Base-by-base conservation (phyloP, 441 rosid species). In the Euphorbia celastroides region DNA sequence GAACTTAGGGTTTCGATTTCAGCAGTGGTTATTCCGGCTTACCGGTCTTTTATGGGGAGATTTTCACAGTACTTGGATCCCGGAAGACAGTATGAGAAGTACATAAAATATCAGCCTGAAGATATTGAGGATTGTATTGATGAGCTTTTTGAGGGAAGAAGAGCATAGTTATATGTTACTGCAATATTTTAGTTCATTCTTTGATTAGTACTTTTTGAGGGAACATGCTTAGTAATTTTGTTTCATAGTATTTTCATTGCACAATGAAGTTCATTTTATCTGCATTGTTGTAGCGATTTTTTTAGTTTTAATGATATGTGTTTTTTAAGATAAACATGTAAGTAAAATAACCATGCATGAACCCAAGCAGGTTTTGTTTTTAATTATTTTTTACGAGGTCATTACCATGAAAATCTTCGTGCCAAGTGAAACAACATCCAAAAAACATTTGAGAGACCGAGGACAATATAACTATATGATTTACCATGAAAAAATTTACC, bases 1-100 rank as follows among this genome's bases (percentile, higher is more conserved):
- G 99, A 93, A 84, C 87, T 93, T 14, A 75, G 99, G 74, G 88
- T 91, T n/a, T 91, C 97, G 0, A 84, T 93, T 69, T 72, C 89
- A 0, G 88, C 92, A 0, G 82, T 94, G 32, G 80, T 94, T 32
- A 88, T 82, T 31, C 97, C 97, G 0, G 99, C 99, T 0, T 94
- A 94, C 62, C 69, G 99, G 62, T 86, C 96, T 6, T 93, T 93
- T 64, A 41, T 89, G 74, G 97, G 89, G 19, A 82, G 97, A 79
- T 89, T 88, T 65, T 68, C 84, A 0, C 95, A 87, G 79, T 77
- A 77, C 38, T 79, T 94, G 36, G 83, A 84, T 57, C 81, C 90
- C 0, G 99, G 99, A 50, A 88, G 97, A 71, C 99, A 94, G 69
- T 66, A 86, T 3, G 96, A 88, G 79, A 91, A 91, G 89, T 94